These are phyloP conservation scores for Monascus purpureus DNA, from an alignment of 495 filamentous ascomycete genomes.

Conservation along the genomic window DNA sequence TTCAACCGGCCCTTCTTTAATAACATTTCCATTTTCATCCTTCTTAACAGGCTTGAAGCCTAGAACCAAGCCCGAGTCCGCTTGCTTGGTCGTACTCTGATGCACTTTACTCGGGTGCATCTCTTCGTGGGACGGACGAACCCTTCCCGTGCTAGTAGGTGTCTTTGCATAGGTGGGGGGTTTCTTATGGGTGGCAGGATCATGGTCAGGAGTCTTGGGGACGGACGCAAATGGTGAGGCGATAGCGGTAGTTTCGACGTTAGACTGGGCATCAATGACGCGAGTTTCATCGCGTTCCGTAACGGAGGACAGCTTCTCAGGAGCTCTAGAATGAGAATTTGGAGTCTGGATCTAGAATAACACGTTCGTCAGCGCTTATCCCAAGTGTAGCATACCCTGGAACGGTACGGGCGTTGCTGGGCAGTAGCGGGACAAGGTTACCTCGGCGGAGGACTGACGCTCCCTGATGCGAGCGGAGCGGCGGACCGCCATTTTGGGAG, in stretches of 20 bases:
- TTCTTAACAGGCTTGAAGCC: conserved; percentile 51
- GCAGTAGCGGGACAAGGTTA: conserved; percentile 2
- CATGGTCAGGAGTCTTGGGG: conserved; percentile 7
- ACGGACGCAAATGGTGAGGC: conserved; percentile 3
- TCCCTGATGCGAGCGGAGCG: conserved; percentile 10
- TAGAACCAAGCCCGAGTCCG: conserved; percentile 50
- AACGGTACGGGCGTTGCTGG: conserved; percentile 1
- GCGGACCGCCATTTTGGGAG: conserved; percentile 7
- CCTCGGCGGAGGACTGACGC: conserved; percentile 7
- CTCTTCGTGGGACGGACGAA: conserved; percentile 44
- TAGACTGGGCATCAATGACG: conserved; percentile 2
- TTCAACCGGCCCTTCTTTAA: conserved; percentile 16
- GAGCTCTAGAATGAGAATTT: conserved; percentile 5
- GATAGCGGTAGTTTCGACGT: conserved; percentile 6
- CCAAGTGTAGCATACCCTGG: too few species aligned
- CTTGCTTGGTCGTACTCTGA: conserved; percentile 51
- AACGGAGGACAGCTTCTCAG: conserved; percentile 17
- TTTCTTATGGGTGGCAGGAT: conserved; percentile 9
- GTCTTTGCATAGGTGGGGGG: conserved; percentile 33
- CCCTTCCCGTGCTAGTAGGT: conserved; percentile 22
- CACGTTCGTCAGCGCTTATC: too few species aligned
- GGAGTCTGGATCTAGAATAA: conserved; percentile 5
- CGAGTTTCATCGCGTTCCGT: conserved; percentile 25
- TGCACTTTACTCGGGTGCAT: conserved; percentile 72
- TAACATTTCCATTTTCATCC: conserved; percentile 23